These are phyloP conservation scores for Penicillium sp. DNA, from an alignment of 2,329 filamentous ascomycete species.

Conservation along the genomic window DNA sequence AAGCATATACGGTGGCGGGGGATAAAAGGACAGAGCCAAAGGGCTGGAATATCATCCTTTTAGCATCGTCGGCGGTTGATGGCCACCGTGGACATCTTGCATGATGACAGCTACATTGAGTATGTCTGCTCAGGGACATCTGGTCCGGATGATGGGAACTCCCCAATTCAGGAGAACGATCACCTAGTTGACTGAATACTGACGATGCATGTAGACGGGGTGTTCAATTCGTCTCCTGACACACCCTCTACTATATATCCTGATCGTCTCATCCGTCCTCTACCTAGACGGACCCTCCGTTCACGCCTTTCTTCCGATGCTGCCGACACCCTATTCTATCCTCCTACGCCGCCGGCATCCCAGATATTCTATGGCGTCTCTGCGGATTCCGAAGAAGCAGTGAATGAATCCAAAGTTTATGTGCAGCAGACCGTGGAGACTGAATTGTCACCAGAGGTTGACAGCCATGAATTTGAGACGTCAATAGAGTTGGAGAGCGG, in stretches of 20 bases:
- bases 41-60: constrained; percentile 17
- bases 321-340: constrained; percentile 77
- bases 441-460: constrained; percentile 39
- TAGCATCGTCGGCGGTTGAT: constrained; percentile 29
- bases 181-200: constrained; percentile 36
- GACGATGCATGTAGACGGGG: constrained; percentile 44
- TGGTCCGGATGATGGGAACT: constrained; percentile 10
- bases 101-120: constrained; percentile 46
- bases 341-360: constrained; percentile 66
- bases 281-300: constrained; percentile 84
- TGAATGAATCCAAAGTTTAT: constrained; percentile 46
- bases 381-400: constrained; percentile 55
- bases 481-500: constrained; percentile 60
- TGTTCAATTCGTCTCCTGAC: constrained; percentile 58
- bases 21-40: constrained; percentile 18
- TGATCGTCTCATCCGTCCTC: constrained; percentile 85
- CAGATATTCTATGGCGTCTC: constrained; percentile 74
- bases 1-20: constrained; percentile 16
- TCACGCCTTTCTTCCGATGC: constrained; percentile 83
- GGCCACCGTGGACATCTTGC: constrained; percentile 30
- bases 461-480: constrained; percentile 50
- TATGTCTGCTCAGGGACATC: constrained; percentile 33
- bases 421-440: constrained; percentile 46
- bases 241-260: constrained; percentile 77
- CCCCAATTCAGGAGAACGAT: constrained; percentile 11